Evolutionary conservation across 352 stramenopile genomes (phyloP).

Genomic region (Phytophthora europaea): DNA sequence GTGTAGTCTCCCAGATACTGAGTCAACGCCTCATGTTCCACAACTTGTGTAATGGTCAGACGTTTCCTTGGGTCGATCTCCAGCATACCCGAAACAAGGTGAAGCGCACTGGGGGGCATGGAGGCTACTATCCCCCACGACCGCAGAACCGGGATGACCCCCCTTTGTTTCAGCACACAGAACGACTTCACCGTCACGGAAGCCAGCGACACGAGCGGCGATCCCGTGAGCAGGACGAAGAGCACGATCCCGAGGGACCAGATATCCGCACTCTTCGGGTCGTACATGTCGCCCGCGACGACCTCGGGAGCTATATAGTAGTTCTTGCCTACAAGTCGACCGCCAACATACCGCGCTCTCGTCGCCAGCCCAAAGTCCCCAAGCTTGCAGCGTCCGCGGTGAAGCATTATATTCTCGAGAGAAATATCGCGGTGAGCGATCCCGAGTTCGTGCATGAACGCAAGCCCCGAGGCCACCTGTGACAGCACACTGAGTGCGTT

Average conservation of each 20-base stretch:
- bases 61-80: background rate
- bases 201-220: conserved; percentile 26
- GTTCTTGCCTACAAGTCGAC: conserved; percentile 50
- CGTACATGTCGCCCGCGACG: conserved; percentile 43
- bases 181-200: background rate
- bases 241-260: conserved; percentile 1
- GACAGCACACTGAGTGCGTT: conserved; percentile 43
- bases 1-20: background rate
- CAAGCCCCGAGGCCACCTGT: conserved; percentile 38
- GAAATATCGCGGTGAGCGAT: conserved; percentile 54
- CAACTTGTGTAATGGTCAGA: background rate
- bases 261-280: conserved; percentile 40
- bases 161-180: background rate
- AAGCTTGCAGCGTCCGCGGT: conserved; percentile 50
- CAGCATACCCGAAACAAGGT: background rate
- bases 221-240: conserved; percentile 26
- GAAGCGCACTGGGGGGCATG: background rate
- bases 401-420: conserved; percentile 57
- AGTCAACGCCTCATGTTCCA: background rate
- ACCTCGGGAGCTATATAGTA: conserved; percentile 71
- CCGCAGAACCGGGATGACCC: background rate
- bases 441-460: conserved; percentile 44
- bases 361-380: conserved; percentile 60
- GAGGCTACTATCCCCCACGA: background rate
- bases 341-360: conserved; percentile 9